Evolutionary conservation across 2,329 filamentous ascomycete genomes (phyloP), one percentile per base, ranked within the genome.

Genomic region (Ceratocystis huliohia): DNA sequence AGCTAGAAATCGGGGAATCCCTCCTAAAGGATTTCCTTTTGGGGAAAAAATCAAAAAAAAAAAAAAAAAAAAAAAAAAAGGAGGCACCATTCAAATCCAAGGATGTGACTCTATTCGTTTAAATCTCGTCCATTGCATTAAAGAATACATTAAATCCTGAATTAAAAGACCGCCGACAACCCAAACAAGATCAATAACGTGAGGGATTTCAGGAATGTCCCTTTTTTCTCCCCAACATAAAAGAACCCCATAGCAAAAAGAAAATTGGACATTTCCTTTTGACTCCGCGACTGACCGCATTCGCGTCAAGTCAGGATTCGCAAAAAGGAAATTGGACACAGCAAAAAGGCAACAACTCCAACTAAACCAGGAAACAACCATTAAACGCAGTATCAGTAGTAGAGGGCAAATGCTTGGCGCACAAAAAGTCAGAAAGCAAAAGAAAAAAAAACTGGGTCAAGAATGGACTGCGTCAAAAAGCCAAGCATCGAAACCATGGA

Each of bases 191-290:
- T 37, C 8, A 30, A 33, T 8, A 59, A 59, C 37, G 6, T 37
- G 56, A 33, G 28, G 56, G 56, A 59, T 59, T 59, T 59, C 56
- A 37, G 28, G 56, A 59, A 59, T 59, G 56, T 37, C 28, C 20
- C 56, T 37, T 59, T 37, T 37, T 59, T 59, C 56, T 20, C 56
- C 56, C 56, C 56, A 59, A 59, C 56, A 37, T 17, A 59, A 59
- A 37, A 59, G 13, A 25, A 13, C 17, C 56, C 56, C 56, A 59
- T n/a, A 59, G 30, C 7, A 59, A 37, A 25, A 53, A 37, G 2
- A 59, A 37, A 59, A 59, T 8, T n/a, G 28, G 56, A 7, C 3
- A 37, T 59, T 59, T 59, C 28, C 53, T 37, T 28, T 33, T 59
- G 53, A n/a, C 25, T 33, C 28, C 5, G 33, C 7, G 56, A n/a